A percentile compares a stretch with the other conserved stretches of the same genome.
phyloP scores from a whole-genome alignment of 2,329 filamentous ascomycete genomes.

The Gyromitra esculenta region DNA sequence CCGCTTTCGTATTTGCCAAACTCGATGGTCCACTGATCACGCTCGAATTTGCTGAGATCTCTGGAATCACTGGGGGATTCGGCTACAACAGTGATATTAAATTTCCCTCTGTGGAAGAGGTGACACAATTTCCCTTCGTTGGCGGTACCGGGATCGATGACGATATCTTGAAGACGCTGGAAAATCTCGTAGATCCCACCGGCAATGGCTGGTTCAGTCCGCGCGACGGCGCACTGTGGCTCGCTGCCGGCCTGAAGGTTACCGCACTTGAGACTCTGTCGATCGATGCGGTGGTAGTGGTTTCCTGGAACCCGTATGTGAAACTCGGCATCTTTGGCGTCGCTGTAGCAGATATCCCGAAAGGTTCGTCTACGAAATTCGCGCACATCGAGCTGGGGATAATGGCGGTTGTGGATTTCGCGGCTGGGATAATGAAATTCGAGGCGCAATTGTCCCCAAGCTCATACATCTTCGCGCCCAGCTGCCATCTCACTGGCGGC shows the following conservation, averaged over 20 bases:
- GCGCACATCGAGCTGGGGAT: constrained; percentile 62
- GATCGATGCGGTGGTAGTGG: constrained; percentile 60
- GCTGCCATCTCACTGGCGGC: constrained; percentile 63
- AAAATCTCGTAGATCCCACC: constrained; percentile 28
- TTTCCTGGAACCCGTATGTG: constrained; percentile 56
- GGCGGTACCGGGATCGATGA: neutral
- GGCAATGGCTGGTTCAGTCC: constrained; percentile 59
- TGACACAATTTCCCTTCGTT: constrained; percentile 59
- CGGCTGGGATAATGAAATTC: constrained; percentile 60
- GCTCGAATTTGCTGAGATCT: constrained; percentile 61
- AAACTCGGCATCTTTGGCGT: constrained; percentile 9
- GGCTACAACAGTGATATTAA: constrained; percentile 61
- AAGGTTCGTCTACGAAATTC: constrained; percentile 56
- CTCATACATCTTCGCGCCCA: constrained; percentile 61
- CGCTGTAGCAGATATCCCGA: constrained; percentile 57
- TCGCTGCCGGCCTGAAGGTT: constrained; percentile 61
- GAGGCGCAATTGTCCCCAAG: constrained; percentile 62
- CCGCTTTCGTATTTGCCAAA: constrained; percentile 61
- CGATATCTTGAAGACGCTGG: constrained; percentile 24
- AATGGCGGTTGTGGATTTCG: constrained; percentile 59
- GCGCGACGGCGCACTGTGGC: constrained; percentile 59
- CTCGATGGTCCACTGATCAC: constrained; percentile 61
- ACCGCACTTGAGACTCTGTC: constrained; percentile 61
- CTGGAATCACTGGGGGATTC: constrained; percentile 61
- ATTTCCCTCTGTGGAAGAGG: constrained; percentile 58